phyloP scores from a whole-genome alignment of 2,329 filamentous ascomycete species.

The Stagonosporopsis tanaceti region DNA sequence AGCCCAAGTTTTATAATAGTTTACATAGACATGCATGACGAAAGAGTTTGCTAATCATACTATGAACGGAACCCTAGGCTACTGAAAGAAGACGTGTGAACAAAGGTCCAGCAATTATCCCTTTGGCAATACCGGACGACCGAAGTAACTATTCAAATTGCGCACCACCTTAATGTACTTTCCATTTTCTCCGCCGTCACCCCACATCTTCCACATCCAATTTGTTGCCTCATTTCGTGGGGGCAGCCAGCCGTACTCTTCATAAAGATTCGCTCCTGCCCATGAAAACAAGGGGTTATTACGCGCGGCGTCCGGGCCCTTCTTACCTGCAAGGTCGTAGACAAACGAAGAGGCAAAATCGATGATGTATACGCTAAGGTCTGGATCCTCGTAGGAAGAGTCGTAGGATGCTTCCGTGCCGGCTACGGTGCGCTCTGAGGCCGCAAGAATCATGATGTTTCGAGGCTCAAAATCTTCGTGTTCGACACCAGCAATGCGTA shows the following conservation, averaged over 20 bases:
- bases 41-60: too few species aligned
- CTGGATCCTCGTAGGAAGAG: not conserved
- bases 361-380: not conserved
- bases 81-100: too few species aligned
- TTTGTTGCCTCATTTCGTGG: not conserved
- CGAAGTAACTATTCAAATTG: not conserved
- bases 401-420: not conserved
- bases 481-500: slow-evolving; percentile 1
- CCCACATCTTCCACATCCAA: slow-evolving; percentile 6
- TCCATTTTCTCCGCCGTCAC: too few species aligned
- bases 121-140: not conserved
- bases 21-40: too few species aligned
- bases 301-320: too few species aligned
- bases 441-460: slow-evolving; percentile 5
- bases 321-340: not conserved
- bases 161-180: slow-evolving; percentile 1
- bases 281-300: not conserved
- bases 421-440: not conserved
- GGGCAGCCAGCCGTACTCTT: not conserved
- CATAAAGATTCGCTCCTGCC: not conserved
- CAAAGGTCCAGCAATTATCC: not conserved
- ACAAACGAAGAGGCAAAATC: not conserved
- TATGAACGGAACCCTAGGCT: too few species aligned
- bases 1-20: too few species aligned
- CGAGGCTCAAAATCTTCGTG: slow-evolving; percentile 14